Percentiles rank a stretch among this genome's conserved stretches.
These are phyloP conservation scores for Blastobotrys aristatus DNA, from an alignment of 1,139 yeast species.

Conservation along the genomic window DNA sequence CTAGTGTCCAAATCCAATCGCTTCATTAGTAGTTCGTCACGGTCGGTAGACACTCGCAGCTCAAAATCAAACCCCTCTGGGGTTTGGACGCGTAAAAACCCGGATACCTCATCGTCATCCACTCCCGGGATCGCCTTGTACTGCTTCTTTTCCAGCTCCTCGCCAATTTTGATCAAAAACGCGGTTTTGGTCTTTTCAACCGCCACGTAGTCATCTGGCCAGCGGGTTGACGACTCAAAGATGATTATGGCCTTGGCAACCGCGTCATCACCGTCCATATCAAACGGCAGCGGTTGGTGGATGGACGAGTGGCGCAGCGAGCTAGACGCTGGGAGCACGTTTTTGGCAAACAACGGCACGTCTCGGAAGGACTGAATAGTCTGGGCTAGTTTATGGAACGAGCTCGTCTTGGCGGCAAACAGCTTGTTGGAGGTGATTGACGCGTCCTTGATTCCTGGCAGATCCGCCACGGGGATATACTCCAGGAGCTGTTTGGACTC, in stretches of 20 bases:
- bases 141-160: constrained; percentile 42
- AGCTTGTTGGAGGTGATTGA: constrained; percentile 48
- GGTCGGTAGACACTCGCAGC: constrained; percentile 67
- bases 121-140: constrained; percentile 61
- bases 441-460: constrained; percentile 35
- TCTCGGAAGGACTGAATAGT: constrained; percentile 43
- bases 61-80: constrained; percentile 87
- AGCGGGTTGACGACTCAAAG: constrained; percentile 82
- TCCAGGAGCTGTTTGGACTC: constrained; percentile 13
- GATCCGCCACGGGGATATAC: not conserved
- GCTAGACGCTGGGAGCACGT: constrained; percentile 63
- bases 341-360: constrained; percentile 67
- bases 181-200: constrained; percentile 89
- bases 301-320: constrained; percentile 70
- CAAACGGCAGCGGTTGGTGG: constrained; percentile 78
- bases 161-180: constrained; percentile 68
- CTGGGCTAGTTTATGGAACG: constrained; percentile 65
- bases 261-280: constrained; percentile 62
- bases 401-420: constrained; percentile 52
- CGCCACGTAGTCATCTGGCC: constrained; percentile 92
- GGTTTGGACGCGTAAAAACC: constrained; percentile 60
- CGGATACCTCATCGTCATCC: constrained; percentile 43
- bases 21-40: constrained; percentile 69
- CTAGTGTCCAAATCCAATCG: constrained; percentile 33
- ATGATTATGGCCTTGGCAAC: constrained; percentile 77